phyloP scores from a whole-genome alignment of 441 rosid species.

The Erodium moschatum region DNA sequence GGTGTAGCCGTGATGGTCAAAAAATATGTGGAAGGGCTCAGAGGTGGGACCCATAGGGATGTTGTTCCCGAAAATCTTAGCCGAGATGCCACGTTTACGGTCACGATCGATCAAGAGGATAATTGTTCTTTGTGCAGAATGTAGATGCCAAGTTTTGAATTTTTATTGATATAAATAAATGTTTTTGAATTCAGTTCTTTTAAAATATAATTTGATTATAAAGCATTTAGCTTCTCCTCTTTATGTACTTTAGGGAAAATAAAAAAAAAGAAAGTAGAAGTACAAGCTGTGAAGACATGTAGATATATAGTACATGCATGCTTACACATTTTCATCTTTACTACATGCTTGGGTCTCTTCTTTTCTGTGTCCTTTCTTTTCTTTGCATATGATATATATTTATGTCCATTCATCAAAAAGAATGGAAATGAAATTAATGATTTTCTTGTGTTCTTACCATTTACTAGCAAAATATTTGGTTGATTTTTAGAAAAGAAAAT shows the following conservation, averaged over 20 bases:
- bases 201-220: too few species aligned
- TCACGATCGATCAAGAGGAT: not conserved
- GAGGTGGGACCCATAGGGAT: slow-evolving; percentile 7
- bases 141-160: not conserved
- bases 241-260: not conserved
- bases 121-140: not conserved
- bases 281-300: not conserved
- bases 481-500: too few species aligned
- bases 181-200: not conserved
- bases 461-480: not conserved
- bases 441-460: not conserved
- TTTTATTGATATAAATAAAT: not conserved
- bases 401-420: not conserved
- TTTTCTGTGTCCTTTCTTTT: not conserved
- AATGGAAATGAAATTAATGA: not conserved
- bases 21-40: not conserved
- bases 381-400: not conserved
- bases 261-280: not conserved
- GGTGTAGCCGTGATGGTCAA: slow-evolving; percentile 1
- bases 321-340: slow-evolving; percentile 6
- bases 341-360: not conserved
- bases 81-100: slow-evolving; percentile 6
- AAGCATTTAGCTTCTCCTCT: not conserved
- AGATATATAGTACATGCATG: not conserved
- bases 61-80: slow-evolving; percentile 5